Evolutionary conservation across 495 filamentous ascomycete species (phyloP).

Genomic region (Penicillium odoratum): DNA sequence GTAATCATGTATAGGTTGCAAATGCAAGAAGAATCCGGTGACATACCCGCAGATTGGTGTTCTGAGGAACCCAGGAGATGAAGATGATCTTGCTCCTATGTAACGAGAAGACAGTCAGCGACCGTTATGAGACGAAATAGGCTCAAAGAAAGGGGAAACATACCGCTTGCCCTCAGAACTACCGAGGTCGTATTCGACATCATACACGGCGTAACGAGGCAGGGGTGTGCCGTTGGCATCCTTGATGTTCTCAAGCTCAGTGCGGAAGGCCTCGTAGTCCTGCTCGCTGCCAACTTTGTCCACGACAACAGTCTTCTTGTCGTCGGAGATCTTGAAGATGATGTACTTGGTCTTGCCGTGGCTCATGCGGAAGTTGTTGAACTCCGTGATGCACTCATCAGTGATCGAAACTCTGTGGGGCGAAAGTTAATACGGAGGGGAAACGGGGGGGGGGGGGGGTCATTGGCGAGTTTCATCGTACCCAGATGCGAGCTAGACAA

Average conservation of each 20-base stretch:
- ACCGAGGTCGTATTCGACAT: conserved; percentile 80
- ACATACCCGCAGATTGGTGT: conserved; percentile 71
- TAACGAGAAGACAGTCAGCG: conserved; percentile 14
- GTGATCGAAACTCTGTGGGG: conserved; percentile 68
- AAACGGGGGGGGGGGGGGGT: conserved; percentile 10
- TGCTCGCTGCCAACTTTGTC: conserved; percentile 66
- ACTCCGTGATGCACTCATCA: conserved; percentile 76
- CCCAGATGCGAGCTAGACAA: conserved; percentile 48
- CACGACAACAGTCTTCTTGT: conserved; percentile 87
- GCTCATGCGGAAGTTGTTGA: conserved; percentile 89
- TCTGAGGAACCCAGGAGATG: conserved; percentile 89
- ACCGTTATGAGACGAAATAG: not conserved
- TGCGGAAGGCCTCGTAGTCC: conserved; percentile 76
- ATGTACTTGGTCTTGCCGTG: conserved; percentile 84
- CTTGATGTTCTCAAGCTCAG: conserved; percentile 70
- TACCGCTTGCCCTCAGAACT: conserved; percentile 82
- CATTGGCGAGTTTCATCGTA: conserved; percentile 26
- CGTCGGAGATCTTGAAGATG: conserved; percentile 94
- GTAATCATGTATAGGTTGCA: not conserved
- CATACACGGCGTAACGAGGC: conserved; percentile 91
- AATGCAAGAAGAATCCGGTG: not conserved
- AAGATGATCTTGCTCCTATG: conserved; percentile 92
- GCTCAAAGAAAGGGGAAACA: conserved; percentile 14
- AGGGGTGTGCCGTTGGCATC: conserved; percentile 63
- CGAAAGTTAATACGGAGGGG: conserved; percentile 24